These are phyloP conservation scores for Phtheirospermum japonicum DNA, from an alignment of 257 asterid genomes.

Conservation along the genomic window DNA sequence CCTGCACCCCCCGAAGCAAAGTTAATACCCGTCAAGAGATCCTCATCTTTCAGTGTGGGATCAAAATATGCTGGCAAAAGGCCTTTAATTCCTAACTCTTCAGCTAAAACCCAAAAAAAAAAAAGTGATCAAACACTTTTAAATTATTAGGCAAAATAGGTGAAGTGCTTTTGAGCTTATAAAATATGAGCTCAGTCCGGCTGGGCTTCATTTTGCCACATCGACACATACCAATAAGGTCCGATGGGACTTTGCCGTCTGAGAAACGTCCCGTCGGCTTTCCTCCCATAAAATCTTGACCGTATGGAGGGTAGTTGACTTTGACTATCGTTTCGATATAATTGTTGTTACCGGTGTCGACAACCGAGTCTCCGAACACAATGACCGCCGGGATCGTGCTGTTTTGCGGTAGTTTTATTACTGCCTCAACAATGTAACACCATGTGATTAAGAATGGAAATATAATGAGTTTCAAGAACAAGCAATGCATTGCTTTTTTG, in stretches of 20 bases:
- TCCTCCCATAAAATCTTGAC: not conserved
- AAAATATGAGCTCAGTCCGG: no score
- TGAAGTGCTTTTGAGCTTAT: no score
- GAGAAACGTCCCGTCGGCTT: not conserved
- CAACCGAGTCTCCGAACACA: slow-evolving; percentile 3
- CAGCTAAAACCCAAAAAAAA: no score
- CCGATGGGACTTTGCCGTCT: not conserved
- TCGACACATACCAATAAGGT: no score
- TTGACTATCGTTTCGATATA: not conserved
- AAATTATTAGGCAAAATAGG: no score
- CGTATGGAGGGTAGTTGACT: not conserved
- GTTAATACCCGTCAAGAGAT: not conserved
- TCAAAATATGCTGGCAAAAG: not conserved
- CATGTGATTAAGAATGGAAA: not conserved
- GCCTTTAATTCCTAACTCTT: not conserved
- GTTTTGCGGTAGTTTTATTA: not conserved
- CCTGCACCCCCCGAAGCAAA: not conserved
- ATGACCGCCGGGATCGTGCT: not conserved
- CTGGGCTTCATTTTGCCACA: no score
- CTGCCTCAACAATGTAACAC: not conserved
- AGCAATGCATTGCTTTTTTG: not conserved
- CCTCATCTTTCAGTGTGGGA: not conserved
- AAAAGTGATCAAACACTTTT: no score
- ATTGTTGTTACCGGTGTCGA: not conserved
- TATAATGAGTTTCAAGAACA: not conserved